These are phyloP conservation scores for Phytophthora pini DNA, from an alignment of 352 stramenopile genomes.

Conservation along the genomic window DNA sequence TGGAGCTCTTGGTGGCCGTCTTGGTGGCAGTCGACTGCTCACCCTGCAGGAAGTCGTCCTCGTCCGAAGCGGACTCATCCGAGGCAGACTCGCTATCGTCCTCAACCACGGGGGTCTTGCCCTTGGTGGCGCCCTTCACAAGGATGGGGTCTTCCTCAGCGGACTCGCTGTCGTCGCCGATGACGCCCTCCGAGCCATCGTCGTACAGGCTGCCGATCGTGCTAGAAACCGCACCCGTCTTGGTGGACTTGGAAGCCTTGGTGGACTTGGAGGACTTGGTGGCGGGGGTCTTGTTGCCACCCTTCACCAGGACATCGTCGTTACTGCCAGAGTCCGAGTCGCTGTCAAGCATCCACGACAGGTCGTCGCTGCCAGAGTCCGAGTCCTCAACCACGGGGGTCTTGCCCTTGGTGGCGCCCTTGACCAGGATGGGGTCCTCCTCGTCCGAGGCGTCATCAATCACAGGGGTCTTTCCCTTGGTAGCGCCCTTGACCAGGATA, in stretches of 20 bases:
- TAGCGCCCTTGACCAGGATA: constrained; percentile 2
- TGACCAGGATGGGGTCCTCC: constrained; percentile 6
- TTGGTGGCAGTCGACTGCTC: constrained; percentile 59
- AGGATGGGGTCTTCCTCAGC: neutral
- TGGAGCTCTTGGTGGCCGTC: constrained; percentile 59
- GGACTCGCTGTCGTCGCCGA: constrained; percentile 22
- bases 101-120: neutral
- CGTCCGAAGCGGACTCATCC: constrained; percentile 27
- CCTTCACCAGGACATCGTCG: constrained; percentile 19
- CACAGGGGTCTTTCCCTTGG: constrained; percentile 1
- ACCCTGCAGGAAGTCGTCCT: constrained; percentile 42
- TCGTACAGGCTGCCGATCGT: constrained; percentile 20
- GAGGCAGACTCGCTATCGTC: constrained; percentile 26
- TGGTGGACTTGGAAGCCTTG: constrained; percentile 19
- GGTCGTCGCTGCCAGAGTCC: constrained; percentile 14
- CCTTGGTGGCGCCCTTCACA: too few relatives aligned
- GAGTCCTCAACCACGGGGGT: neutral
- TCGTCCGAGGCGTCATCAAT: constrained; percentile 1
- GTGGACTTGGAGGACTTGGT: constrained; percentile 16
- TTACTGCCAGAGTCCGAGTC: constrained; percentile 12
- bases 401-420: constrained; percentile 19
- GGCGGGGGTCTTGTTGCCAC: constrained; percentile 8
- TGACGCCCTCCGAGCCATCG: constrained; percentile 23
- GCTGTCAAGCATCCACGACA: constrained; percentile 18
- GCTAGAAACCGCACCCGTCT: constrained; percentile 5